Evolutionary conservation across 495 filamentous ascomycete species (phyloP), one percentile per base, ranked within the genome.

Genomic region (Staphylotrichum tortipilum): DNA sequence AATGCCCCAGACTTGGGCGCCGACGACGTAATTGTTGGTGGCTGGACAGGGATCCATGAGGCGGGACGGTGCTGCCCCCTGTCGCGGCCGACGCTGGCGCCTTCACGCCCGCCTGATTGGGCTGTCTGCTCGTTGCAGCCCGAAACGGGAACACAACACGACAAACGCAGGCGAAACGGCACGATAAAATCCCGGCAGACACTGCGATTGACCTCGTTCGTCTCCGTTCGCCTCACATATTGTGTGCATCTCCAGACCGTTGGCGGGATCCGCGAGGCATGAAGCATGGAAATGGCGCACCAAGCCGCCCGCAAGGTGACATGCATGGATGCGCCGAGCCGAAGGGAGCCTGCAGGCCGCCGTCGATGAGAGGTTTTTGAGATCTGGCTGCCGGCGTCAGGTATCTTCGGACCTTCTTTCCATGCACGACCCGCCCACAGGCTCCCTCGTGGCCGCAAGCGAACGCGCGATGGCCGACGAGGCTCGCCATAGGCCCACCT

Each of bases 161-260:
- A n/a, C 45, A 34, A n/a, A n/a, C n/a, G n/a, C n/a, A n/a, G n/a
- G n/a, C n/a, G 38, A 44, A 38, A 43, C 22, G 34, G 18, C 49
- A 56, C 59, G 61, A 64, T 55, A 64, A 64, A 62, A 39, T 59
- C 51, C 56, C 61, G 58, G 58, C 56, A 23, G 21, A n/a, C n/a
- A n/a, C n/a, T n/a, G n/a, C n/a, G n/a, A n/a, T 36, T 40, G 38
- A 8, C 38, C 8, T n/a, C 8, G n/a, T n/a, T n/a, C 22, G 9
- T 11, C 9, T 40, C 19, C 2, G 24, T 39, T 23, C 1, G 0
- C 37, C 8, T 22, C 18, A 22, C n/a, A n/a, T n/a, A n/a, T n/a
- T n/a, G n/a, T n/a, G n/a, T n/a, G n/a, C n/a, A n/a, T n/a, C n/a
- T n/a, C n/a, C n/a, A n/a, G n/a, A n/a, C n/a, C n/a, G n/a, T n/a